Base-by-base conservation (phyloP, 2,329 filamentous ascomycete genomes). In the Colletotrichum spaethianum region DNA sequence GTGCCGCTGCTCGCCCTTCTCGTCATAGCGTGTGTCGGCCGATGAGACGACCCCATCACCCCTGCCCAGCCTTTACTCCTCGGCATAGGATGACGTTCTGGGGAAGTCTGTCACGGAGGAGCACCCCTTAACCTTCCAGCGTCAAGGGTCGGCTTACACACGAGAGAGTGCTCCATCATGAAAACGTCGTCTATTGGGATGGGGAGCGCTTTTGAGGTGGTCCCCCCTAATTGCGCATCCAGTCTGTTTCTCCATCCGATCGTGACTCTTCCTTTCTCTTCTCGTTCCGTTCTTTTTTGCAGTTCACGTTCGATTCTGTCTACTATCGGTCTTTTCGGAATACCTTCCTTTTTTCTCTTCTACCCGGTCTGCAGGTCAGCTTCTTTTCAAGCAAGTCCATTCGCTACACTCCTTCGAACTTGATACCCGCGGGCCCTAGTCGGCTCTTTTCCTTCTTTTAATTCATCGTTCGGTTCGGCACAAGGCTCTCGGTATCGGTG, bases 281-380 rank as follows among this genome's bases (percentile, higher is more conserved):
- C 63, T 72, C 52, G 61, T 55, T 68, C 48, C 57, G 55, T 73
- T 63, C 23, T 62, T 70, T 48, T 52, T 62, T 38, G 44, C 44
- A 52, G 67, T 72, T 65, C 42, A 53, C 67, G 44, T 72, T 67
- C 67, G 31, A 55, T 73, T 67, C 71, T 64, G 55, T 48, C 52
- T 53, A 50, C 57, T n/a, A 20, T 44, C 57, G 40, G 11, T 63
- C 60, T 66, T 68, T 59, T 61, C 64, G 63, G 38, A 62, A 68
- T 63, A 38, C 40, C 57, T 69, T 67, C 38, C 42, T 61, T 72
- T 57, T 44, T 61, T 73, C 67, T 55, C 57, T 70, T 62, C 60
- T 36, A 48, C 55, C 42, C 40, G 59, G 64, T 65, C 73, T 74
- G 63, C 70, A 69, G 72, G 67, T 38, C 52, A 65, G 56, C 67